Base-by-base conservation (phyloP, 2,329 filamentous ascomycete genomes). In the Fusarium sp. region DNA sequence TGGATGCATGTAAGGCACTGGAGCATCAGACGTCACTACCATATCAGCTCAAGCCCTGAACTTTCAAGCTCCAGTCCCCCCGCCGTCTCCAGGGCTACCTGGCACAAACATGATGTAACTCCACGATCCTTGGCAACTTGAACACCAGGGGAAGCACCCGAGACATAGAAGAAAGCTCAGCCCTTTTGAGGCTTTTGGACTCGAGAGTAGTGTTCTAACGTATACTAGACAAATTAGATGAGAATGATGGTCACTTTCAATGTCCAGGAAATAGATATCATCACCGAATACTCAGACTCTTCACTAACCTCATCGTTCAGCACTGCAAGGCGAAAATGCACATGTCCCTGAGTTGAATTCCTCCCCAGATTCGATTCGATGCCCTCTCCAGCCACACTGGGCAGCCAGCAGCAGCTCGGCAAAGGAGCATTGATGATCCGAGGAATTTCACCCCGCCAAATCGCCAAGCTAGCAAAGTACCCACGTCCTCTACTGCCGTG, bases 381-480 rank as follows among this genome's bases (percentile, higher is more conserved):
- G n/a, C 47, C 45, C 45, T 50, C 45, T 50, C 45, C 31, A 35
- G 52, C 52, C 31, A 35, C 52, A 56, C 6, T n/a, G 4, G 10
- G 27, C 14, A 37, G 9, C 31, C 34, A 54, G 14, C 14, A 61
- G 29, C 42, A 16, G 22, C 57, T 59, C 74, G 69, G 67, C 35
- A 4, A 20, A 57, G 79, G 79, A 80, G 75, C 71, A 80, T 81
- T 68, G 64, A 81, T 81, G 66, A 78, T 81, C 79, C 79, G 79
- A 66, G 10, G n/a, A 20, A 24, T 8, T 27, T 57, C 71, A 79
- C 80, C 77, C 78, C 77, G 75, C 76, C 75, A 76, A 73, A 50
- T 18, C 13, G 7, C n/a, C 18, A 64, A 63, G 73, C 42, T 78
- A 78, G 66, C 61, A 64, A 20, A 60, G 61, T 78, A 78, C 76